Evolutionary conservation across 192 early-diverging fungal species (phyloP), one percentile per base, ranked within the genome.

Genomic region (Kickxella alabastrina): DNA sequence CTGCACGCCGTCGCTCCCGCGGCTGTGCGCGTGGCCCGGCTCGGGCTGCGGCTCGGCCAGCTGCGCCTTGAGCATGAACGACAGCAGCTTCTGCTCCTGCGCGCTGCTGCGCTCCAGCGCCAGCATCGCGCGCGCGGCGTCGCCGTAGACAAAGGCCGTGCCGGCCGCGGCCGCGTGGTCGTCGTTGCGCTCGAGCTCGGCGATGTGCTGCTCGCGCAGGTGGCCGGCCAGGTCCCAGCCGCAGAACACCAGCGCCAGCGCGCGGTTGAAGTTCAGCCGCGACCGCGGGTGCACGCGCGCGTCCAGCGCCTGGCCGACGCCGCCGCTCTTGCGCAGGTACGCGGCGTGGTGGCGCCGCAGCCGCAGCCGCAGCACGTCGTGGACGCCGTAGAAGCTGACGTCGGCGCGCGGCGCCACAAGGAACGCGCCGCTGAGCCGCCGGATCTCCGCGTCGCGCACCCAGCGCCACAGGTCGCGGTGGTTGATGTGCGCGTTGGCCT

Each of bases 151-250:
- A 40, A 98, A 80, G 3, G 92, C 87, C 77, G 82, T 83, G 12
- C 83, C 92, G 6, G 95, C 93, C 1, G 95, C 93, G 37, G 85
- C 84, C 43, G 92, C 92, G 55, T 76, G 91, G 43, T 90, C 79
- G 6, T 76, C 81, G 13, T 59, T 65, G 19, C 49, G 41, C 62
- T 95, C 91, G 41, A 94, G 39, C 21, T 69, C 67, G 43, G 35
- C 38, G 34, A 70, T 47, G 70, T 60, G 43, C 54, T 60, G 58
- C 50, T 83, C 75, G 25, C 83, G 58, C 13, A 75, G 59, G 19
- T 45, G 53, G 15, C 59, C 65, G 10, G 65, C 61, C 47, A 78
- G 74, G 29, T 49, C 77, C 78, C 82, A 79, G 10, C 79, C 75
- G 36, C 75, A 84, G 36, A 78, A 78, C 41, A 56, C 25, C 59